phyloP scores from a whole-genome alignment of 129 eudicot genomes.

The Artemisia argyi region DNA sequence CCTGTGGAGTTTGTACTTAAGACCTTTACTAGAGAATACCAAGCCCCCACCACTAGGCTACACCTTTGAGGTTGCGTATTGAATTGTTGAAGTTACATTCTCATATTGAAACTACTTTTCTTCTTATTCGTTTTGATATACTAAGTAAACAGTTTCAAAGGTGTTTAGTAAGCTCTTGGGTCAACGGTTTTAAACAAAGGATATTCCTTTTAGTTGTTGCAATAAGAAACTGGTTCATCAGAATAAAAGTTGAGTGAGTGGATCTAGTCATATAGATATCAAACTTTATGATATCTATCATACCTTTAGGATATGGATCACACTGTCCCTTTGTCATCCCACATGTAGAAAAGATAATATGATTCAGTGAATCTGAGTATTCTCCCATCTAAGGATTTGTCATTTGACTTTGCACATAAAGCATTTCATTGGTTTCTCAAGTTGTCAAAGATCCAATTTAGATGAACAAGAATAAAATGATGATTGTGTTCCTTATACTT shows the following conservation, averaged over 20 bases:
- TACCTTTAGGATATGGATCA: conserved; percentile 23
- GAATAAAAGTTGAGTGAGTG: conserved; percentile 22
- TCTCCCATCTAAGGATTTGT: conserved; percentile 3
- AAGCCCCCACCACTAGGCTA: not conserved
- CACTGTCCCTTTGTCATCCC: conserved; percentile 7
- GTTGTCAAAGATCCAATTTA: conserved; percentile 2
- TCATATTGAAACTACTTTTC: too few relatives aligned
- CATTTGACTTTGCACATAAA: not conserved
- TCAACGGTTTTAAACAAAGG: not conserved
- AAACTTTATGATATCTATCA: conserved; percentile 15
- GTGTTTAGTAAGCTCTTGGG: not conserved
- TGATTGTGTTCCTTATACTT: not conserved
- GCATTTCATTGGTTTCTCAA: not conserved
- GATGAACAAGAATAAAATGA: not conserved
- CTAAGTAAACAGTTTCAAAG: not conserved
- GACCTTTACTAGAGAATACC: too few relatives aligned
- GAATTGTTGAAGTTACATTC: too few relatives aligned
- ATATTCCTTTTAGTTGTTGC: not conserved
- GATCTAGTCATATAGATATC: conserved; percentile 11
- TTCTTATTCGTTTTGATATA: not conserved
- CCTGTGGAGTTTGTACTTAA: too few relatives aligned
- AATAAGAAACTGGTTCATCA: not conserved
- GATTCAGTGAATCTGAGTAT: conserved; percentile 24
- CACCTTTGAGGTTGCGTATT: not conserved
- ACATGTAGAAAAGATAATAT: conserved; percentile 16